Evolutionary conservation across 1,284 basidiomycete genomes (phyloP).

Genomic region (Anthracocystis panici-leucophaei): DNA sequence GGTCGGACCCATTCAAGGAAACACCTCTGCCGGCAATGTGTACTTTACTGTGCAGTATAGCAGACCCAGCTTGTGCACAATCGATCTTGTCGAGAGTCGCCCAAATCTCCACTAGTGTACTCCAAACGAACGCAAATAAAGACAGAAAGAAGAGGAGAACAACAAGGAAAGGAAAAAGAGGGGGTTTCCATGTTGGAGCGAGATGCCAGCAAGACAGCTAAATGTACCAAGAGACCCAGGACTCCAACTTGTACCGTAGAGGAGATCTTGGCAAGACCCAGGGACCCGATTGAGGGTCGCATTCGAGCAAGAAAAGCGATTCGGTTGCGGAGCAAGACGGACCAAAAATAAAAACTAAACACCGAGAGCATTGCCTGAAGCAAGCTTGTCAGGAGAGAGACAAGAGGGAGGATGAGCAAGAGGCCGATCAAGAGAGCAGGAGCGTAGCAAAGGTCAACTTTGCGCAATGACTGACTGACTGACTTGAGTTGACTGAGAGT

Average conservation of each 20-base stretch:
- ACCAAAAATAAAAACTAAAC: conserved; percentile 3
- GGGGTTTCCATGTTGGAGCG: not conserved
- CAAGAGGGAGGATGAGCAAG: not conserved
- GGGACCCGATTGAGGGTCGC: not conserved
- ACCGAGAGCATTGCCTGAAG: not conserved
- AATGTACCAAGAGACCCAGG: conserved; percentile 2
- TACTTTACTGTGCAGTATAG: no score
- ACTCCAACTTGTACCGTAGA: no score
- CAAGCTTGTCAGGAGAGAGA: not conserved
- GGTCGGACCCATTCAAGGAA: not conserved
- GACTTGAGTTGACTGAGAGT: no score
- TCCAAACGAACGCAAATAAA: not conserved
- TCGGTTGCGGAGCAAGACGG: not conserved
- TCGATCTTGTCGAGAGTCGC: not conserved
- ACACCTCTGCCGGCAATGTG: not conserved
- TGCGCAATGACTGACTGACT: no score
- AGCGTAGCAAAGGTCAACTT: no score
- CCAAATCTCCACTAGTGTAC: not conserved
- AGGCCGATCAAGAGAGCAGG: no score
- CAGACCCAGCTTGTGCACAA: not conserved
- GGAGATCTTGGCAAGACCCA: not conserved
- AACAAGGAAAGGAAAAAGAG: not conserved
- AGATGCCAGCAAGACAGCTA: not conserved
- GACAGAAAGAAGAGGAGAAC: not conserved
- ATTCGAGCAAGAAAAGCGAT: not conserved